Percentiles rank a stretch among this genome's conserved stretches.
phyloP scores from a whole-genome alignment of 257 asterid genomes.

The Solanum tarijense region DNA sequence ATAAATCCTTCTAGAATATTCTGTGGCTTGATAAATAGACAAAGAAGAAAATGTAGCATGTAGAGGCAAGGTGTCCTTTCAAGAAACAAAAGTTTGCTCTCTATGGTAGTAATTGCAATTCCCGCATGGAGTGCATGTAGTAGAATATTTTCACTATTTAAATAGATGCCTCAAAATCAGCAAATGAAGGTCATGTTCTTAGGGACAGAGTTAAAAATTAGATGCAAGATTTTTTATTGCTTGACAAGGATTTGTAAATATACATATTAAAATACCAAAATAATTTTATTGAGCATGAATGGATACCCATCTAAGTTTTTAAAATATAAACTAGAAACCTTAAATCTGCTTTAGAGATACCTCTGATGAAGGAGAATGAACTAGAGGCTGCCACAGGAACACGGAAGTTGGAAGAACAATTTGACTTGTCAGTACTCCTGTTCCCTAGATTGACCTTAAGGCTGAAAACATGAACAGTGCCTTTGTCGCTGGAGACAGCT shows the following conservation, averaged over 20 bases:
- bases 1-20: neutral
- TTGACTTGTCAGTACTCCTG: slow-evolving; percentile 35
- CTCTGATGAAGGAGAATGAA: slow-evolving; percentile 69
- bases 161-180: neutral
- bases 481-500: slow-evolving; percentile 92
- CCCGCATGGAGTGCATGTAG: neutral
- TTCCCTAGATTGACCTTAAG: slow-evolving; percentile 53
- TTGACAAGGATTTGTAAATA: neutral
- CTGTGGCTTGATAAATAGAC: neutral
- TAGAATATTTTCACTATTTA: neutral
- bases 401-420: slow-evolving; percentile 28
- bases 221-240: neutral
- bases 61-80: neutral
- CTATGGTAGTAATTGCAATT: neutral
- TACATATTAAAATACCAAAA: neutral
- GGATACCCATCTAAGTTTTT: neutral
- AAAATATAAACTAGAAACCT: neutral
- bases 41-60: neutral
- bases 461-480: slow-evolving; percentile 76
- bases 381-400: slow-evolving; percentile 42
- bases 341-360: slow-evolving; percentile 17
- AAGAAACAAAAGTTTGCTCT: neutral
- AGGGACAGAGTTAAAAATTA: neutral
- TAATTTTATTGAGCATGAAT: neutral
- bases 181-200: neutral